Evolutionary conservation across 495 filamentous ascomycete genomes (phyloP).

Genomic region (Aspergillus kassunensis): DNA sequence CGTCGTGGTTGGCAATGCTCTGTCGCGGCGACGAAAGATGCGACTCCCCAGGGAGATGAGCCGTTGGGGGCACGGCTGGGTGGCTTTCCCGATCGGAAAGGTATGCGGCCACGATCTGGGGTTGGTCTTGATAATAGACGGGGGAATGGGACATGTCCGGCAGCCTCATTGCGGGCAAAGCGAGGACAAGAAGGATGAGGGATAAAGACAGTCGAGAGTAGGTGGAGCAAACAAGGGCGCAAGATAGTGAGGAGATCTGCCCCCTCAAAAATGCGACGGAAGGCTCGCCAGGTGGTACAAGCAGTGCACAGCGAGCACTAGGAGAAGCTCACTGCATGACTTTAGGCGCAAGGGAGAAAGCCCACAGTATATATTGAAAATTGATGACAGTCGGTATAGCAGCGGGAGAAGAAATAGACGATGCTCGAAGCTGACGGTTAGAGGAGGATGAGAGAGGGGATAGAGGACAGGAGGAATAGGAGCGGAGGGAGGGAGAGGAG

Average conservation of each 20-base stretch:
- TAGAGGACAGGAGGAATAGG: no score
- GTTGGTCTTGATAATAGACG: constrained; percentile 36
- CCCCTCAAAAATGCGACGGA: constrained; percentile 20
- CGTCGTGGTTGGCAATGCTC: not conserved
- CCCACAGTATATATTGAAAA: no score
- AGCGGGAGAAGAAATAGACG: constrained; percentile 7
- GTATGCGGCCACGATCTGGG: constrained; percentile 21
- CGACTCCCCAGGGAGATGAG: constrained; percentile 21
- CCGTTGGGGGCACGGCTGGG: constrained; percentile 21
- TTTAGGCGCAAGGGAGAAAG: constrained; percentile 27
- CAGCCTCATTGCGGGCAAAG: constrained; percentile 30
- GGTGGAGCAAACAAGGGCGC: constrained; percentile 21
- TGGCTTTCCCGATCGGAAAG: constrained; percentile 18
- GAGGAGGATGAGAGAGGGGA: constrained; percentile 9
- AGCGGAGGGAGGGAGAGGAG: constrained; percentile 13
- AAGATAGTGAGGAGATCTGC: constrained; percentile 11
- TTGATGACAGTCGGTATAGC: constrained; percentile 11
- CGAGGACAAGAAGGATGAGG: constrained; percentile 8
- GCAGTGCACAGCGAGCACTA: constrained; percentile 34
- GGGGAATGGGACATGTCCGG: constrained; percentile 43
- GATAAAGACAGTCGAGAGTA: constrained; percentile 14
- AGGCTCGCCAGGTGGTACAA: constrained; percentile 33
- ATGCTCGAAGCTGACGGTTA: constrained; percentile 1
- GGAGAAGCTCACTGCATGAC: constrained; percentile 38
- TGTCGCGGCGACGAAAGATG: constrained; percentile 10